Conservation (phyloP, 2,329 filamentous ascomycete species). For the Colletotrichum trifolii region DNA sequence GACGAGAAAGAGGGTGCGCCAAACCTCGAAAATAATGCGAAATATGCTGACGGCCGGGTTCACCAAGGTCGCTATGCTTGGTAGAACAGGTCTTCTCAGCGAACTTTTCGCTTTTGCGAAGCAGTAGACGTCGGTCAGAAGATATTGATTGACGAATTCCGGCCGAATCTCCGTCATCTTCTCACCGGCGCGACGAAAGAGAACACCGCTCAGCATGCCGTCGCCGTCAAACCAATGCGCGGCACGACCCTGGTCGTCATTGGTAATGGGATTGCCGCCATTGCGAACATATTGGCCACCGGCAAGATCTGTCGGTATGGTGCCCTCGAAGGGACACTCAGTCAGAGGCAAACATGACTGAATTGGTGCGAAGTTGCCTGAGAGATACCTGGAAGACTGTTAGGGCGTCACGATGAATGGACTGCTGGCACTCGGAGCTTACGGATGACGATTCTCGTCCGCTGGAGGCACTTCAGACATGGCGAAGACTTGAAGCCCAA, state of each 20-base stretch:
- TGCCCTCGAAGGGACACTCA: conserved; percentile 66
- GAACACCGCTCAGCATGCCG: conserved; percentile 77
- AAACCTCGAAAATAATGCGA: conserved; percentile 60
- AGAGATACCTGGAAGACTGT: conserved; percentile 58
- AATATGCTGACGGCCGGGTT: conserved; percentile 65
- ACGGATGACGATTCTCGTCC: conserved; percentile 26
- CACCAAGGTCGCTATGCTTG: conserved; percentile 75
- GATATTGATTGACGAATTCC: conserved; percentile 76
- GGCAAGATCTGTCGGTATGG: conserved; percentile 71
- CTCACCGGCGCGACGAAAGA: conserved; percentile 59
- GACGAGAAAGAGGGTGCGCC: conserved; percentile 68
- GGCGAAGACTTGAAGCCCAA: too few species aligned
- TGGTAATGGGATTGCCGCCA: conserved; percentile 74
- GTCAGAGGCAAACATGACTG: conserved; percentile 65
- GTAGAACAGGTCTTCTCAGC: conserved; percentile 68
- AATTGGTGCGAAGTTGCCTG: conserved; percentile 77
- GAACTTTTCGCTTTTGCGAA: conserved; percentile 59
- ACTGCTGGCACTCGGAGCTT: neutral
- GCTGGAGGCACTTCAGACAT: neutral
- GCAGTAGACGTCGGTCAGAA: conserved; percentile 74
- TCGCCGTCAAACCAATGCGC: conserved; percentile 82
- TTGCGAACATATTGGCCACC: conserved; percentile 80
- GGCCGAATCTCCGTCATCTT: conserved; percentile 59
- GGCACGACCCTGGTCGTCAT: conserved; percentile 69
- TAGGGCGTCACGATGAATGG: neutral